Percentiles rank a stretch among this genome's conserved stretches.
phyloP scores from a whole-genome alignment of 371 early-diverging fungal genomes.

The Rhizopus microsporus region DNA sequence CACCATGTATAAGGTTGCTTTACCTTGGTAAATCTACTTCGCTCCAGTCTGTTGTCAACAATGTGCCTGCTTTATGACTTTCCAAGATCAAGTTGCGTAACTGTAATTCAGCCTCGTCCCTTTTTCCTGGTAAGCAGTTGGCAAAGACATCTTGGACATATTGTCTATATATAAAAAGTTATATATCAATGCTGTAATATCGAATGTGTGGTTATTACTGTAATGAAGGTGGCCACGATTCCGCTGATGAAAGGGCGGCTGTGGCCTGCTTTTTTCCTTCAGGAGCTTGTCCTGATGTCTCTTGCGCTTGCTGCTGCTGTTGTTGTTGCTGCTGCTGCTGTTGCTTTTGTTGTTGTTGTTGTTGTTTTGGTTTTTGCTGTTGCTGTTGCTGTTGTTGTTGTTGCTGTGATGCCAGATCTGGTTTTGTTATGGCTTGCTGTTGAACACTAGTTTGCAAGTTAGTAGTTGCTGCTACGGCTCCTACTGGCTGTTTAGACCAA shows the following conservation, averaged over 20 bases:
- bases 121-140: conserved; percentile 47
- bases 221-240: conserved; percentile 46
- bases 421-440: too few species aligned
- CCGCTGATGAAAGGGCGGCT: conserved; percentile 16
- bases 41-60: conserved; percentile 69
- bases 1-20: background rate
- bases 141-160: conserved; percentile 67
- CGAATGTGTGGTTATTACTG: conserved; percentile 24
- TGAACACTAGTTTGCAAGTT: too few species aligned
- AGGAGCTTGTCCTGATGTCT: background rate
- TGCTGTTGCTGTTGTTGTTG: background rate
- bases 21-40: conserved; percentile 68
- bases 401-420: too few species aligned
- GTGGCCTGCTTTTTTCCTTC: conserved; percentile 14
- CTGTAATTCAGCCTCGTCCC: conserved; percentile 55
- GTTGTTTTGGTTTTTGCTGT: background rate
- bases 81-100: conserved; percentile 59
- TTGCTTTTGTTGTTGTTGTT: conserved; percentile 1
- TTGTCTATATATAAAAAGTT: conserved; percentile 32
- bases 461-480: background rate
- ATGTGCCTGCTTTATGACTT: conserved; percentile 47
- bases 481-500: conserved; percentile 18
- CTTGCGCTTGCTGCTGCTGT: conserved; percentile 2
- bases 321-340: conserved; percentile 5
- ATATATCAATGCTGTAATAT: background rate